Base-by-base conservation (phyloP, 176 grass and related monocot species). In the Miscanthus lutarioriparius region DNA sequence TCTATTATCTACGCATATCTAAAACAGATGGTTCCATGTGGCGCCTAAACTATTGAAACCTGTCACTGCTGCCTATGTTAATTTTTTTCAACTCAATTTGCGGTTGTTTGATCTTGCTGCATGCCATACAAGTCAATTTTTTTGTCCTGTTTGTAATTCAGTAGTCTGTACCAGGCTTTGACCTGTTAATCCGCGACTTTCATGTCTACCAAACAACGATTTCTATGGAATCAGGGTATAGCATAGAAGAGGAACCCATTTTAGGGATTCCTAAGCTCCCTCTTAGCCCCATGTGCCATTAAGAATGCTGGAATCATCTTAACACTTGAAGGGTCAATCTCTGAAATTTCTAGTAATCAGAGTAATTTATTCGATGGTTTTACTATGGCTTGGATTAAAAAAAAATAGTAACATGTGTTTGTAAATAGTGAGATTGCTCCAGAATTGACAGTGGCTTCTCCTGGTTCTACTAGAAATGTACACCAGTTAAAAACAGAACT, bases 1-100 rank as follows among this genome's bases (percentile, higher is more conserved):
- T 77, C 27, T 33, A 72, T 74, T 62, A 62, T 26, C n/a, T 26
- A 26, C 11, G 37, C 54, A 64, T 75, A 54, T 69, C 87, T 80
- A 69, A 23, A 81, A 64, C 58, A 48, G 73, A 58, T 74, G 45
- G 63, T 78, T 90, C 66, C 66, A 65, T 26, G 58, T 64, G 35
- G 45, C 27, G 41, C 51, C 79, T 67, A 7, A 65, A 68, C 43
- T 15, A 70, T 76, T 70, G 15, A 76, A 70, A 70, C 32, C 9
- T 62, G 35, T 17, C 43, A 7, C 19, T 61, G 58, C 8, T 19
- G 3, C 19, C 27, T 7, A 12, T 27, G 32, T n/a, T 15, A 48
- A 22, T n/a, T 28, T 27, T 3, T 2, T 11, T 83, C 3, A 0
- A 72, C 72, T 38, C 15, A 38, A 82, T 36, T 81, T 69, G 47